Percentiles rank a stretch among this genome's conserved stretches.
Evolutionary conservation across 2,329 filamentous ascomycete genomes (phyloP).

Genomic region (Coniochaeta ligniaria): DNA sequence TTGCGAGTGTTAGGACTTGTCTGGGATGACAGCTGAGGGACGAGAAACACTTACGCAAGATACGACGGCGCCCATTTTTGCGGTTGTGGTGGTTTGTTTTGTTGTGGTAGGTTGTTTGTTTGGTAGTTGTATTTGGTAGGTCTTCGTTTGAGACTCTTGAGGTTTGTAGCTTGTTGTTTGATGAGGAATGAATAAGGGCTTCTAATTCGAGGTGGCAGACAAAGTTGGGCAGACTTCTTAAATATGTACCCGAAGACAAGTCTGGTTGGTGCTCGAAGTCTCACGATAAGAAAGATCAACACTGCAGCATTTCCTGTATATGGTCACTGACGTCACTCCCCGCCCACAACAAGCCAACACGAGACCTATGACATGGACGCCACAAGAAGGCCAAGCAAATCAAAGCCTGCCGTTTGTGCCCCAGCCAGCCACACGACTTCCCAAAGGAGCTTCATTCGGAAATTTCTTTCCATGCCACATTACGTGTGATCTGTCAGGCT

Average conservation of each 20-base stretch:
- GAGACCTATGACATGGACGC: not conserved
- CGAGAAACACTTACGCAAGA: slow-evolving; percentile 61
- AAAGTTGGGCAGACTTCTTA: not conserved
- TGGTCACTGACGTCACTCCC: not conserved
- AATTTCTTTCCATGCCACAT: not conserved
- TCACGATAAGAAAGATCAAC: not conserved
- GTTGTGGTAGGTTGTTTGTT: not conserved
- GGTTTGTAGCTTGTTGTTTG: not conserved
- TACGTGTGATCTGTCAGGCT: not conserved
- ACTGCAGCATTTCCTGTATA: not conserved
- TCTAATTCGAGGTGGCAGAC: not conserved
- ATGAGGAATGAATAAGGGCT: not conserved
- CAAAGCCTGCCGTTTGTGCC: not conserved
- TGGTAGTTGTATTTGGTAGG: not conserved
- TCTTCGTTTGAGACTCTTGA: not conserved
- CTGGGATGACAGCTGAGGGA: slow-evolving; percentile 9
- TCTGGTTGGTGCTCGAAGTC: not conserved
- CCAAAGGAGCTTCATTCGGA: not conserved
- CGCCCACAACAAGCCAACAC: not conserved
- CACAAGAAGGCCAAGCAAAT: not conserved
- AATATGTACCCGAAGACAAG: not conserved
- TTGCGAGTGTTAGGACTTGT: slow-evolving; percentile 5
- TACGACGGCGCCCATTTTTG: slow-evolving; percentile 73
- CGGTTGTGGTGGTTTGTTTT: slow-evolving; percentile 4
- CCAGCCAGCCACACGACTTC: not conserved